A percentile compares a stretch with the other conserved stretches of the same genome.
These are phyloP conservation scores for Corrigiola litoralis DNA, from an alignment of 179 eudicot species.

Conservation along the genomic window DNA sequence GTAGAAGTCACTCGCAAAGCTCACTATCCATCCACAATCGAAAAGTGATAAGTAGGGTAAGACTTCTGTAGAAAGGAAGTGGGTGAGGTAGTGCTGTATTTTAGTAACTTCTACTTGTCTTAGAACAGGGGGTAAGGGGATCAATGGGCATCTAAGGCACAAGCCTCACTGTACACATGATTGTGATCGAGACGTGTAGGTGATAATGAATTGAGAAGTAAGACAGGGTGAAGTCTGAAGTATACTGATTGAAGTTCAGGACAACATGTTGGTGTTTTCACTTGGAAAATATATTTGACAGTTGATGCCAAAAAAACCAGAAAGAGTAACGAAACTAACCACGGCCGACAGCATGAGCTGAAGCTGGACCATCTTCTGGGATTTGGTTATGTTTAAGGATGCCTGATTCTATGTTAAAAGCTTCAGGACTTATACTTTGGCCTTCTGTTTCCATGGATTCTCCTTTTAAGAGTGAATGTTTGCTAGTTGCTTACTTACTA, in stretches of 20 bases:
- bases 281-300: background rate
- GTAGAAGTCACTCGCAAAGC: background rate
- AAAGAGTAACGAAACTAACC: conserved; percentile 23
- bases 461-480: background rate
- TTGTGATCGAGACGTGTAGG: no score
- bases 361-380: conserved; percentile 24
- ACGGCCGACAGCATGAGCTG: conserved; percentile 47
- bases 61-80: no score
- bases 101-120: background rate
- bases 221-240: background rate
- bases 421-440: conserved; percentile 11
- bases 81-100: no score
- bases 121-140: background rate
- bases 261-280: no score
- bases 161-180: no score
- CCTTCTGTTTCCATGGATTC: conserved; percentile 30
- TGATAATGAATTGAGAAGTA: no score
- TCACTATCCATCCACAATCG: no score
- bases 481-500: background rate
- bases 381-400: conserved; percentile 4
- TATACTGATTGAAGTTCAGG: background rate
- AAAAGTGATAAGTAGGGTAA: no score
- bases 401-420: conserved; percentile 32
- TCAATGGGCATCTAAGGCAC: background rate
- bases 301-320: background rate